Percentiles rank a stretch among this genome's conserved stretches.
phyloP scores from a whole-genome alignment of 768 basidiomycete species.

The Gautieria morchelliformis region DNA sequence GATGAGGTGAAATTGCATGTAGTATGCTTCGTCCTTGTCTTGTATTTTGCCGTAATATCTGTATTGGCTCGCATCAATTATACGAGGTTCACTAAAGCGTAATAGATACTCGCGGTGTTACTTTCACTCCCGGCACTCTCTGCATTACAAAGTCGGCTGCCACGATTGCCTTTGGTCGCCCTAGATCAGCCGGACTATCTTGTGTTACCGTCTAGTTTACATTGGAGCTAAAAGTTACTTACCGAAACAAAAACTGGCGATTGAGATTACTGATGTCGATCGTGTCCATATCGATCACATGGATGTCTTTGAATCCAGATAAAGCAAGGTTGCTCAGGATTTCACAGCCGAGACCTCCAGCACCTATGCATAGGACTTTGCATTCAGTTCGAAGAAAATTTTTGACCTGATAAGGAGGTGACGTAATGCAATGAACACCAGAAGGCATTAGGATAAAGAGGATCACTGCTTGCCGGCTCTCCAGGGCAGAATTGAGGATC shows the following conservation, averaged over 20 bases:
- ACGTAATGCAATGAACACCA: constrained; percentile 3
- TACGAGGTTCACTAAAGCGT: not conserved
- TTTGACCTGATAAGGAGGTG: constrained; percentile 53
- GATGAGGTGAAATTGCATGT: constrained; percentile 92
- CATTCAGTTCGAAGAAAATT: constrained; percentile 71
- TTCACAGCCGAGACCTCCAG: constrained; percentile 95
- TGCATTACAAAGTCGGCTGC: constrained; percentile 97
- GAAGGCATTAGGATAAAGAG: not conserved
- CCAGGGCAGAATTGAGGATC: constrained; percentile 73
- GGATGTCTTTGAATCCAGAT: constrained; percentile 95
- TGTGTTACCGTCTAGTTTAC: not conserved
- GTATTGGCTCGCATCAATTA: not conserved
- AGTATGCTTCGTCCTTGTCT: constrained; percentile 92
- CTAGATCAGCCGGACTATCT: constrained; percentile 78
- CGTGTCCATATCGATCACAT: constrained; percentile 99
- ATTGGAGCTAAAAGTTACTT: constrained; percentile 11
- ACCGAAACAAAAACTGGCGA: constrained; percentile 97
- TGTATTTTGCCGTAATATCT: constrained; percentile 98
- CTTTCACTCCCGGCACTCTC: constrained; percentile 90
- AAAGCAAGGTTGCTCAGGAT: constrained; percentile 94
- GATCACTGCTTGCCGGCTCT: constrained; percentile 48
- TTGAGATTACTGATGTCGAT: constrained; percentile 99
- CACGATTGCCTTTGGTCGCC: constrained; percentile 84
- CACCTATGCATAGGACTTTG: constrained; percentile 96
- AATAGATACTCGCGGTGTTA: constrained; percentile 70